Conservation (phyloP, 202 grass and related monocot genomes). For the Digitaria exilis region DNA sequence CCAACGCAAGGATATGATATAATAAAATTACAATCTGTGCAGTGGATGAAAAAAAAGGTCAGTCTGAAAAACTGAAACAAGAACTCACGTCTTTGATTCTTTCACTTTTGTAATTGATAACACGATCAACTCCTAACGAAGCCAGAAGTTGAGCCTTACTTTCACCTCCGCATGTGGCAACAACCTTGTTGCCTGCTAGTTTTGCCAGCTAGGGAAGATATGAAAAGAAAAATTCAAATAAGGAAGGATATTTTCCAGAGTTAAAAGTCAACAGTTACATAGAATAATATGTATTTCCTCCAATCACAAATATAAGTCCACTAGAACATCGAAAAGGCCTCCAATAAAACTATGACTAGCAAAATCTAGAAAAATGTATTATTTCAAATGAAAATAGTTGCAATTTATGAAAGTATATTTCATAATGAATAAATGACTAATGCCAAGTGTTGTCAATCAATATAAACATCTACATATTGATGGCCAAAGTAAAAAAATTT, state of each 20-base stretch:
- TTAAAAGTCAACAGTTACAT: conserved; percentile 6
- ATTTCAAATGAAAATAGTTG: neutral
- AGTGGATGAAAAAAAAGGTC: conserved; percentile 11
- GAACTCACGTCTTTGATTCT: conserved; percentile 78
- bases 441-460: neutral
- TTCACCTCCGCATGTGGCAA: conserved; percentile 96
- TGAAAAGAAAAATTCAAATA: conserved; percentile 40
- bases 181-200: conserved; percentile 96
- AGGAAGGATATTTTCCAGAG: conserved; percentile 23
- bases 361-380: neutral
- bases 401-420: neutral
- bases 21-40: conserved; percentile 13
- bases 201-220: conserved; percentile 74
- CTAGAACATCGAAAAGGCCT: neutral
- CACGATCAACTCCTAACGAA: conserved; percentile 90
- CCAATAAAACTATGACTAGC: neutral
- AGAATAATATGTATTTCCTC: conserved; percentile 6
- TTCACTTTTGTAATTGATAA: conserved; percentile 94
- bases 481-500: neutral
- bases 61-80: conserved; percentile 6
- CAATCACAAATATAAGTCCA: neutral
- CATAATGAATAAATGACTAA: neutral
- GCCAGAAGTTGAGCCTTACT: conserved; percentile 80
- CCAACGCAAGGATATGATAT: conserved; percentile 2
- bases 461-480: neutral